Evolutionary conservation across 2,329 filamentous ascomycete genomes (phyloP), one percentile per base, ranked within the genome.

Genomic region (Exophiala dermatitidis): DNA sequence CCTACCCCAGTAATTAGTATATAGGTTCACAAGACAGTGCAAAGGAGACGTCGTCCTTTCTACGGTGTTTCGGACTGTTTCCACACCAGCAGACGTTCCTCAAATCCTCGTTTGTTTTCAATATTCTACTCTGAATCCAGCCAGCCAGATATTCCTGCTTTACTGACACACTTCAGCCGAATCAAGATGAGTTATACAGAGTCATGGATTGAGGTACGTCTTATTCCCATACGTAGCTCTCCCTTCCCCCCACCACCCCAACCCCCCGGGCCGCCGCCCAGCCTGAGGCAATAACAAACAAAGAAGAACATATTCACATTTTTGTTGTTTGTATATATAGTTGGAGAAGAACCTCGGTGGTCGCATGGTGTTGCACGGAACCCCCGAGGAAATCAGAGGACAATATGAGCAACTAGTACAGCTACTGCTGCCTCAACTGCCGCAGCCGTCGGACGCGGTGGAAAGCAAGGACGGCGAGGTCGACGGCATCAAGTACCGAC

Each of bases 151-250:
- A 19, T 19, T 19, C 19, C 19, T 19, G 19, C 19, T 19, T 19
- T 19, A 19, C 19, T 41, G 12, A 26, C 10, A 26, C 12, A 12
- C 38, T 5, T 38, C 12, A 26, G 9, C 5, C 38, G 38, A 28
- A 6, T 52, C 48, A 52, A 28, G 4, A 62, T 62, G 60, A 47
- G 50, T 8, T 59, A 59, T 50, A 36, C 56, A 37, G 44, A 60
- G 45, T 60, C 58, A 52, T 62, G 60, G 58, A 50, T 57, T 33
- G 56, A 62, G 2, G 57, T 59, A 52, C 5, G 57, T 54, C 32
- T 30, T 45, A 10, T 41, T 8, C 32, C 8, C 10, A 26, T 29
- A 38, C 12, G 5, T 5, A 10, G 4, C 28, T 30, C 33, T 26
- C 9, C 10, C 7, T 5, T 32, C 37, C 8, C 28, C 29, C 53